Percentiles rank a stretch among this genome's conserved stretches.
These are phyloP conservation scores for Saturnispora quitensis DNA, from an alignment of 805 yeast species.

Conservation along the genomic window DNA sequence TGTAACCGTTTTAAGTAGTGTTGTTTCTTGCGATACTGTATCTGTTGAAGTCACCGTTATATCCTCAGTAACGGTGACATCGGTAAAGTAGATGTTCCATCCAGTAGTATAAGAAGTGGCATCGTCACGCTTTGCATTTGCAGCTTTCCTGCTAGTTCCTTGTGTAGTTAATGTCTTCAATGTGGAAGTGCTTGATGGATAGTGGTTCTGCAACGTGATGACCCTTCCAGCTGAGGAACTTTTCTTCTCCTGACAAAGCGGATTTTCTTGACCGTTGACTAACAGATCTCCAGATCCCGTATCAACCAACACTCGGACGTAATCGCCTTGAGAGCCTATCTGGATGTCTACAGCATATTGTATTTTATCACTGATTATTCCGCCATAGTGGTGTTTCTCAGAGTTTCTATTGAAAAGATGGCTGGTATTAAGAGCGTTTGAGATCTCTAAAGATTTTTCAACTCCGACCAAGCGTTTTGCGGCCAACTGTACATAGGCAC, in stretches of 20 bases:
- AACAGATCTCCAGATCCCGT: slow-evolving; percentile 64
- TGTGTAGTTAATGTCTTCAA: neutral
- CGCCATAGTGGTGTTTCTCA: neutral
- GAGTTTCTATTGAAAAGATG: neutral
- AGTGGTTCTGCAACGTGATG: neutral
- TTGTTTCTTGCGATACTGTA: neutral
- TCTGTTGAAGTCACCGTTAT: neutral
- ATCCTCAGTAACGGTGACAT: slow-evolving; percentile 7
- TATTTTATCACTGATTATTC: slow-evolving; percentile 18
- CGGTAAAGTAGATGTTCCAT: slow-evolving; percentile 10
- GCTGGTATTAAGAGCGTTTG: neutral
- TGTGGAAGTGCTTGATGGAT: neutral
- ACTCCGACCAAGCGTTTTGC: neutral
- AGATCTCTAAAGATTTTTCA: neutral
- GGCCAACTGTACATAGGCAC: neutral
- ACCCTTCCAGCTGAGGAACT: neutral
- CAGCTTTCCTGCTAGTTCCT: neutral
- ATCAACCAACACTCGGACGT: slow-evolving; percentile 44
- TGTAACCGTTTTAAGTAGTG: neutral
- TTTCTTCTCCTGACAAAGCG: slow-evolving; percentile 1
- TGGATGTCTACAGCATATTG: slow-evolving; percentile 35
- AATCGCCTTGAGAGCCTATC: slow-evolving; percentile 47
- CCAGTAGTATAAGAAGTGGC: slow-evolving; percentile 7
- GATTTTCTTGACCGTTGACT: slow-evolving; percentile 31
- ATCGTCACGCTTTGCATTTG: slow-evolving; percentile 2